These are phyloP conservation scores for Penicillium coffeae DNA, from an alignment of 495 filamentous ascomycete genomes.

Conservation along the genomic window DNA sequence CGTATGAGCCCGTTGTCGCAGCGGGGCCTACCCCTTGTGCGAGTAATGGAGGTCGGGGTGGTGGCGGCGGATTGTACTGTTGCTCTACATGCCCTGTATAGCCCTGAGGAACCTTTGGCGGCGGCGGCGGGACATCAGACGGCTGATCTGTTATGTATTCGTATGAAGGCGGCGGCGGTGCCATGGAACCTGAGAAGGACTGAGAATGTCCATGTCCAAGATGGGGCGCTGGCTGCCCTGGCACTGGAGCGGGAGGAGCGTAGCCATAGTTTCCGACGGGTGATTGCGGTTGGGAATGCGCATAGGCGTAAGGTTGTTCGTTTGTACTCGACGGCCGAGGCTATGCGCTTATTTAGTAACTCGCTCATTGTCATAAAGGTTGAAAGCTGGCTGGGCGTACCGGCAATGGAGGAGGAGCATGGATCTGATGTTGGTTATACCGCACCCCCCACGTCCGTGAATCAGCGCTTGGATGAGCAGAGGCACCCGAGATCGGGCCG, in stretches of 20 bases:
- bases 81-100: constrained; percentile 23
- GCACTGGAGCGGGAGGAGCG: background rate
- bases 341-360: constrained; percentile 17
- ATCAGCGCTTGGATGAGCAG: constrained; percentile 23
- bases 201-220: background rate
- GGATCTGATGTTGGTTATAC: constrained; percentile 34
- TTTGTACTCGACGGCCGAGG: constrained; percentile 40
- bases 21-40: constrained; percentile 17
- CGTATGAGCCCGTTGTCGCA: constrained; percentile 18
- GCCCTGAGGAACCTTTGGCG: constrained; percentile 36
- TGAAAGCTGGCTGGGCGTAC: constrained; percentile 25
- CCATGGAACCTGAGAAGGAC: background rate
- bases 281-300: constrained; percentile 16
- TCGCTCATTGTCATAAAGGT: too few species aligned
- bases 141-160: background rate
- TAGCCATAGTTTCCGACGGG: background rate
- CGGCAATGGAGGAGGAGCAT: constrained; percentile 44
- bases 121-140: constrained; percentile 32
- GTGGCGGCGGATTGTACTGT: constrained; percentile 13
- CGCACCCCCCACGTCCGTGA: constrained; percentile 44
- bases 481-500: constrained; percentile 32
- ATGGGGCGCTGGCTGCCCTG: background rate
- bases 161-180: background rate
- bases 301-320: constrained; percentile 19
- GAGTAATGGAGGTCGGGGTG: constrained; percentile 15